Evolutionary conservation across 108 stramenopile genomes (phyloP), one percentile per base, ranked within the genome.

Genomic region (Mediolabrus comicus): DNA sequence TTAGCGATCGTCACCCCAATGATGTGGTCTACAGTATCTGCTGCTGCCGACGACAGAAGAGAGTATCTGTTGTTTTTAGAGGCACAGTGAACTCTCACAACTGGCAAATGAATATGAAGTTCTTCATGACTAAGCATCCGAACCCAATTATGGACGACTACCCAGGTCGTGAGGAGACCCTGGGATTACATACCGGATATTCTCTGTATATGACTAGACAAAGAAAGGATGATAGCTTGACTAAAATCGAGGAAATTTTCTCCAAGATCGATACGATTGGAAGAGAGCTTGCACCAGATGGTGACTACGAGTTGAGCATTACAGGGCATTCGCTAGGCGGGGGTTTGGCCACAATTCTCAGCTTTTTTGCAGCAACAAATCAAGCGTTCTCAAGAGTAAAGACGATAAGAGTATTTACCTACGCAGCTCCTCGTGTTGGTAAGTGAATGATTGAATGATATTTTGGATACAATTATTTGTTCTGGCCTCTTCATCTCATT

Each of bases 261-360:
- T 16, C n/a, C 8, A 71, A 52, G 25, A 61, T 71, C 9, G 60
- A 53, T 51, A 31, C 9, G 14, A 35, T 71, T 28, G 67, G 67
- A 2, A 57, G 30, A 58, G 55, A 56, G 16, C 30, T 71, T 28
- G 61, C 52, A 1, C 51, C 59, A 3, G 49, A 60, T 26, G 60
- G 60, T 16, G 60, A 62, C 51, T 71, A 71, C 52, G 19, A 61
- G 4, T 51, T 71, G 6, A 38, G 35, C 24, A 62, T 71, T 9
- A 71, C 70, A 12, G 70, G 70, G 26, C 60, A 62, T 28, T 54
- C 52, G 9, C 41, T 71, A 8, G 70, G 70, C 13, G 70, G 60
- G 22, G 59, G 51, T 11, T 30, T 71, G 30, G 59, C 70, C 24
- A 61, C 61, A 46, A 32, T 69, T 12, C 68, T 69, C 6, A 25